A percentile compares a stretch with the other conserved stretches of the same genome.
phyloP scores from a whole-genome alignment of 2,329 filamentous ascomycete species.

The Aspergillus tubingensis region DNA sequence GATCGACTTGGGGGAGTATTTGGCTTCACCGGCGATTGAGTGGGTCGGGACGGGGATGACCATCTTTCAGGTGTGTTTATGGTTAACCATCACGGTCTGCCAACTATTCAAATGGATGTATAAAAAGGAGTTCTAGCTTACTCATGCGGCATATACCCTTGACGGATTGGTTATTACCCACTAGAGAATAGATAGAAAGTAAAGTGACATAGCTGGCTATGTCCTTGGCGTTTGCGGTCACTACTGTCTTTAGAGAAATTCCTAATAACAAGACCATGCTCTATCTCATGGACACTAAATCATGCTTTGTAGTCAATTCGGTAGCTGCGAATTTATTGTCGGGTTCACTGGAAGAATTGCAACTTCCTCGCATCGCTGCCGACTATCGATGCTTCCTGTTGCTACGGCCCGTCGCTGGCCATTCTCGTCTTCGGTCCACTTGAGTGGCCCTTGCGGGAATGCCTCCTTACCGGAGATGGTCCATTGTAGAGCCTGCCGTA shows the following conservation, averaged over 20 bases:
- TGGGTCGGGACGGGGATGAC: slow-evolving; percentile 16
- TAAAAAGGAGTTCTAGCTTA: not conserved
- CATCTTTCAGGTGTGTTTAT: slow-evolving; percentile 12
- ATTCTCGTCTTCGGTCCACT: slow-evolving; percentile 19
- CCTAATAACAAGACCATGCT: too few species aligned
- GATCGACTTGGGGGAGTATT: slow-evolving; percentile 40
- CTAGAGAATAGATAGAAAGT: too few species aligned
- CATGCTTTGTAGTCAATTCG: too few species aligned
- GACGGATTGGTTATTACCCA: too few species aligned
- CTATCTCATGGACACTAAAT: too few species aligned
- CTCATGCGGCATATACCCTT: not conserved
- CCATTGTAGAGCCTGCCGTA: slow-evolving; percentile 14
- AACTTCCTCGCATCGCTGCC: slow-evolving; percentile 11
- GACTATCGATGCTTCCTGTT: slow-evolving; percentile 20
- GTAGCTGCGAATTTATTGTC: too few species aligned
- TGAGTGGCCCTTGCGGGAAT: slow-evolving; percentile 23
- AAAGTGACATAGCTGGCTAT: not conserved
- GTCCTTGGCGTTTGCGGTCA: not conserved
- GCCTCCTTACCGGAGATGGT: not conserved
- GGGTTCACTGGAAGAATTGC: not conserved
- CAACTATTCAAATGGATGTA: not conserved
- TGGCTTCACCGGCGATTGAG: slow-evolving; percentile 38
- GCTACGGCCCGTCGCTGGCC: slow-evolving; percentile 19
- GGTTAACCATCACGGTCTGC: slow-evolving; percentile 1
- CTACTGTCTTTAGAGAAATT: not conserved